A percentile compares a stretch with the other conserved stretches of the same genome.
These are phyloP conservation scores for Melanomma pulvis-pyrius DNA, from an alignment of 495 filamentous ascomycete genomes.

Conservation along the genomic window DNA sequence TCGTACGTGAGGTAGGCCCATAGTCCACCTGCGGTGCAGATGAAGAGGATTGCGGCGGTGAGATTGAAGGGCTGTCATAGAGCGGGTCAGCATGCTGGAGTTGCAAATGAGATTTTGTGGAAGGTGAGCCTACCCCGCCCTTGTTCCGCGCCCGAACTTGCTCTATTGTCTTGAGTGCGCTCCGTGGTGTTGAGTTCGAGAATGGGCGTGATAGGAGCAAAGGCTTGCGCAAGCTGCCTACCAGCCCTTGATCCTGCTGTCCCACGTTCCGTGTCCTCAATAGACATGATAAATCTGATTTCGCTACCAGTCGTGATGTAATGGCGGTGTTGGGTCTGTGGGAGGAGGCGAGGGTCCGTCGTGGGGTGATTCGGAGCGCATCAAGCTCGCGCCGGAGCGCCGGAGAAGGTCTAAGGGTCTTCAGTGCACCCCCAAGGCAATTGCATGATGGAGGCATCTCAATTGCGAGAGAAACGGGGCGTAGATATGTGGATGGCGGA, in stretches of 20 bases:
- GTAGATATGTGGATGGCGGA: not conserved
- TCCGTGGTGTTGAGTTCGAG: constrained; percentile 23
- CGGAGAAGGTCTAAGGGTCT: constrained; percentile 5
- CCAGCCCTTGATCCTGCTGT: not conserved
- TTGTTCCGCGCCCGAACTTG: constrained; percentile 30
- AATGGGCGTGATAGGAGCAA: constrained; percentile 9
- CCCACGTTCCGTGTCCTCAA: not conserved
- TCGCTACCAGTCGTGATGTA: not conserved
- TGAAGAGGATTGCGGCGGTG: constrained; percentile 84
- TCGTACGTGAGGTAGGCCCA: constrained; percentile 88
- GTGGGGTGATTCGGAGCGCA: constrained; percentile 10
- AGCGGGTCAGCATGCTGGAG: not conserved
- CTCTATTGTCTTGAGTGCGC: constrained; percentile 34
- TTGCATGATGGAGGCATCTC: constrained; percentile 30
- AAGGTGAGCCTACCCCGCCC: constrained; percentile 27
- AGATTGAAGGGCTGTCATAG: constrained; percentile 78
- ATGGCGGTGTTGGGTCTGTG: not conserved
- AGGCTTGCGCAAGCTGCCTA: constrained; percentile 1
- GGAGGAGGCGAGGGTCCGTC: constrained; percentile 17
- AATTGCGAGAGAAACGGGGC: not conserved
- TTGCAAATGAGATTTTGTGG: not conserved
- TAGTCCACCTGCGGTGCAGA: constrained; percentile 73
- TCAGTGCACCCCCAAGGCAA: constrained; percentile 9
- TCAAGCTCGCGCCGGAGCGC: constrained; percentile 11
- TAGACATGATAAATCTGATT: not conserved